Conservation (phyloP, 306 rosid species). For the Betula pendula region DNA sequence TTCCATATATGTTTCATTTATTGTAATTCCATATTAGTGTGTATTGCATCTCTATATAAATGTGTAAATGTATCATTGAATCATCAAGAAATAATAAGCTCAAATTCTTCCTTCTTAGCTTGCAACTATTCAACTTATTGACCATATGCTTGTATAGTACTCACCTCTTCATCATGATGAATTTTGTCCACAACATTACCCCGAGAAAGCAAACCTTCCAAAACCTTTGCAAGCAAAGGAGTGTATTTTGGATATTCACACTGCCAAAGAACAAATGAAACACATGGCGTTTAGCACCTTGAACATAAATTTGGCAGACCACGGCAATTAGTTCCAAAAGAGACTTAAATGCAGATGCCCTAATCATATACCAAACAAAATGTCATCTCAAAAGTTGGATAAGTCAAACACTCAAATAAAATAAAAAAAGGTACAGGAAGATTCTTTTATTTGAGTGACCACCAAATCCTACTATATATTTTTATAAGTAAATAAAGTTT, state of each 20-base stretch:
- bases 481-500: too few species aligned
- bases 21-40: too few species aligned
- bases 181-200: slow-evolving; percentile 56
- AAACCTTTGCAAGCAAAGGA: slow-evolving; percentile 75
- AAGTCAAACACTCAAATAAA: neutral
- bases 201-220: slow-evolving; percentile 79
- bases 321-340: neutral
- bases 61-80: too few species aligned
- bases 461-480: neutral
- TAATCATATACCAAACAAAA: neutral
- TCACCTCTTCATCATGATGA: slow-evolving; percentile 64
- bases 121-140: neutral
- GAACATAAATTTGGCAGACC: neutral
- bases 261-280: slow-evolving; percentile 48
- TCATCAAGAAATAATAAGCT: too few species aligned
- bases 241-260: slow-evolving; percentile 86
- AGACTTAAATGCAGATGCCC: neutral
- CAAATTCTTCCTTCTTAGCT: too few species aligned
- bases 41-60: too few species aligned
- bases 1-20: too few species aligned
- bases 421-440: neutral
- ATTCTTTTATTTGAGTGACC: neutral
- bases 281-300: slow-evolving; percentile 6
- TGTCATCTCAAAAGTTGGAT: neutral
- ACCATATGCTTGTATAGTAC: slow-evolving; percentile 9